Conservation (phyloP, 306 rosid species). For the Cucurbita argyrosperma region DNA sequence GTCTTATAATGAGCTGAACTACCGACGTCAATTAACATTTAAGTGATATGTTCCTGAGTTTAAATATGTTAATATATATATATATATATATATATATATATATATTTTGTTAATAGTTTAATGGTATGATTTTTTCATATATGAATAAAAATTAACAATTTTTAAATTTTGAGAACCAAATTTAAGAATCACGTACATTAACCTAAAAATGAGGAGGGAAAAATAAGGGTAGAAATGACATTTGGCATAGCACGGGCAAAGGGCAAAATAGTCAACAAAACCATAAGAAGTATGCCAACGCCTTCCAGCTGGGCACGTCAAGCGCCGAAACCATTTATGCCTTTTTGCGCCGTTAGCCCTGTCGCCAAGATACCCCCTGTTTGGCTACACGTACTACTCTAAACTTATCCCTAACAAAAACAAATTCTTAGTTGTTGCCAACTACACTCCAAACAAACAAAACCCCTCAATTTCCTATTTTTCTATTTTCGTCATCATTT, state of each 20-base stretch:
- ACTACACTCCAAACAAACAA: not conserved
- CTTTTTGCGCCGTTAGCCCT: constrained; percentile 3
- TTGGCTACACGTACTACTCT: not conserved
- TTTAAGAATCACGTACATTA: too few relatives aligned
- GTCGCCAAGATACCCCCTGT: not conserved
- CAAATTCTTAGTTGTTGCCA: not conserved
- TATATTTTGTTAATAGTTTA: too few relatives aligned
- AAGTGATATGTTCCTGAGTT: too few relatives aligned
- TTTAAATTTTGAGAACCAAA: too few relatives aligned
- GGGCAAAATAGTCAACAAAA: constrained; percentile 16
- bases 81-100: too few relatives aligned
- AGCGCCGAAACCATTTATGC: constrained; percentile 10
- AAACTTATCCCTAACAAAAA: not conserved
- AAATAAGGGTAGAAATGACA: not conserved
- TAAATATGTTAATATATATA: too few relatives aligned
- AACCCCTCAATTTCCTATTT: not conserved
- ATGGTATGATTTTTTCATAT: too few relatives aligned
- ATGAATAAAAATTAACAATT: too few relatives aligned
- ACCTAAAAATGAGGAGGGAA: too few relatives aligned
- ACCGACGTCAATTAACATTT: too few relatives aligned
- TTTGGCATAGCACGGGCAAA: not conserved
- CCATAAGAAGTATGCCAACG: constrained; percentile 16
- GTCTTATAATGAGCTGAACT: too few relatives aligned
- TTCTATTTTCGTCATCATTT: too few relatives aligned
- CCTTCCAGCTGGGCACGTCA: constrained; percentile 9